Evolutionary conservation across 2,329 filamentous ascomycete genomes (phyloP).

Genomic region (Rhinocladiella similis): DNA sequence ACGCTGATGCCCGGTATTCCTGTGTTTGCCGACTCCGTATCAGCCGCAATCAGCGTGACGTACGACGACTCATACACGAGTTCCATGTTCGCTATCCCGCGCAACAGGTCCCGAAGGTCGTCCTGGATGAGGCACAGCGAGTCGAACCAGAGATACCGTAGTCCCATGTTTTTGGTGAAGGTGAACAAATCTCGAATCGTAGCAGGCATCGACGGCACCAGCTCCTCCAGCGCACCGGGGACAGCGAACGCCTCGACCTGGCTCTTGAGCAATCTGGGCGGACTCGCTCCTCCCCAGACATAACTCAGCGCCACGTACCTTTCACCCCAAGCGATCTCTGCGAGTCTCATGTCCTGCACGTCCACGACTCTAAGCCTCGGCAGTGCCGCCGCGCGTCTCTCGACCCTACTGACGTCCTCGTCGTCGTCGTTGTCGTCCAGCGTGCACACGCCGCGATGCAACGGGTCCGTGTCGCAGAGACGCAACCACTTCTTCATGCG

Average conservation of each 20-base stretch:
- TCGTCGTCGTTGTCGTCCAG: no score
- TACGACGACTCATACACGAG: conserved; percentile 4
- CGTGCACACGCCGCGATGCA: background rate
- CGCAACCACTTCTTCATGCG: background rate
- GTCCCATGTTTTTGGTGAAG: background rate
- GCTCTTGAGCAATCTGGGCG: background rate
- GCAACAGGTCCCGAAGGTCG: background rate
- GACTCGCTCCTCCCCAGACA: conserved; percentile 5
- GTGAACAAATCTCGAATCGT: background rate
- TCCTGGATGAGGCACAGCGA: conserved; percentile 6
- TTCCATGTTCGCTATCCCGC: conserved; percentile 3
- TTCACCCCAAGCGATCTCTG: background rate
- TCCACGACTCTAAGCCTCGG: background rate
- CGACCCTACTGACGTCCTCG: background rate
- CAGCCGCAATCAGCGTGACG: conserved; percentile 1
- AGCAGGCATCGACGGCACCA: background rate
- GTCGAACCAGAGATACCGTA: conserved; percentile 5
- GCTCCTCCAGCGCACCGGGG: background rate
- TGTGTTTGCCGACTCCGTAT: background rate
- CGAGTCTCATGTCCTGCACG: background rate
- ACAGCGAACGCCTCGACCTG: background rate
- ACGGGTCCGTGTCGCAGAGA: background rate
- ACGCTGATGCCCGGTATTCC: background rate
- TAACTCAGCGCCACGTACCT: conserved; percentile 5
- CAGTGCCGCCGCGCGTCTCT: background rate